phyloP scores from a whole-genome alignment of 108 stramenopile genomes.

The Cyclostephanos invisitatus region DNA sequence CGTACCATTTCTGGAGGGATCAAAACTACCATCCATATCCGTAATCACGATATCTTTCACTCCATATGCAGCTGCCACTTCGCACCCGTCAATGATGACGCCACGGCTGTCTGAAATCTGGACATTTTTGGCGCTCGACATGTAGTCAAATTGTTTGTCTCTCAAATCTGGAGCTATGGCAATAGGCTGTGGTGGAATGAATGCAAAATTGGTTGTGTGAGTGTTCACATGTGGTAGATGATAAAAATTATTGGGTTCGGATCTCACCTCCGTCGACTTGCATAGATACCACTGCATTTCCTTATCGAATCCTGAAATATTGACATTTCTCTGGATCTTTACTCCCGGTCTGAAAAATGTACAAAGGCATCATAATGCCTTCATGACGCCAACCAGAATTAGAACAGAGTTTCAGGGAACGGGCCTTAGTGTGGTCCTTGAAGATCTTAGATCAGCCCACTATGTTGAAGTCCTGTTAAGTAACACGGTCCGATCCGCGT shows the following conservation, averaged over 20 bases:
- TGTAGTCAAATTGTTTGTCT: conserved; percentile 49
- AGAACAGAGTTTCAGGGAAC: conserved; percentile 28
- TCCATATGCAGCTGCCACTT: conserved; percentile 15
- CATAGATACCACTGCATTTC: conserved; percentile 24
- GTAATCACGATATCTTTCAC: conserved; percentile 47
- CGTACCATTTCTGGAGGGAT: conserved; percentile 26
- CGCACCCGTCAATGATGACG: conserved; percentile 29
- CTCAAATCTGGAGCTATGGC: conserved; percentile 16
- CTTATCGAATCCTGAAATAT: conserved; percentile 44
- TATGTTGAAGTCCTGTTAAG: conserved; percentile 12
- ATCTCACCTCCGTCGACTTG: conserved; percentile 14
- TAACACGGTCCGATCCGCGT: conserved; percentile 13
- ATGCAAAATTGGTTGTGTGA: background rate
- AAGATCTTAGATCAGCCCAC: conserved; percentile 17
- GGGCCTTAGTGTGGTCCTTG: conserved; percentile 26
- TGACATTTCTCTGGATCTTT: conserved; percentile 27
- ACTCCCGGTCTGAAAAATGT: conserved; percentile 11
- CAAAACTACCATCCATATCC: conserved; percentile 43
- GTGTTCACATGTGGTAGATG: background rate
- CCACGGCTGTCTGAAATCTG: conserved; percentile 35
- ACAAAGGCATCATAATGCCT: conserved; percentile 35
- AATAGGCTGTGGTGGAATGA: conserved; percentile 7
- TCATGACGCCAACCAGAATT: conserved; percentile 25
- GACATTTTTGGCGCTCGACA: conserved; percentile 35
- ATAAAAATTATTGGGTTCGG: background rate